phyloP scores from a whole-genome alignment of 139 green algal genomes.

The Eudorina sp. region DNA sequence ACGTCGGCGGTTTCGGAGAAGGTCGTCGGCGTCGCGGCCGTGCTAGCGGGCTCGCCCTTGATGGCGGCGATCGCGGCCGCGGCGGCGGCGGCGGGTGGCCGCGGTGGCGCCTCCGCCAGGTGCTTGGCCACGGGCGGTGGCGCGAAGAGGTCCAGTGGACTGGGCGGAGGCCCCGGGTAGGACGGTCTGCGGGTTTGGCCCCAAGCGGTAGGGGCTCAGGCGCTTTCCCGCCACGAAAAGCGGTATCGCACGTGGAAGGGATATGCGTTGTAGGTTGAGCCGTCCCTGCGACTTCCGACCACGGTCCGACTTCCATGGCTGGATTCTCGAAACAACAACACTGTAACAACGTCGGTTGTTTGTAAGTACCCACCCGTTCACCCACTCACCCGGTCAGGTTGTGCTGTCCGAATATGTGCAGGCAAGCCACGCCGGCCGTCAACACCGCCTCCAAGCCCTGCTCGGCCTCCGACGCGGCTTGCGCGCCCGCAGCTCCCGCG shows the following conservation, averaged over 20 bases:
- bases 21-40: background rate
- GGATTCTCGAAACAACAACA: too few relatives aligned
- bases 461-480: background rate
- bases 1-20: background rate
- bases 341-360: too few relatives aligned
- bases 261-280: too few relatives aligned
- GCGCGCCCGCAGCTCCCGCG: background rate
- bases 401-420: conserved; percentile 76
- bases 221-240: too few relatives aligned
- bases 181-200: background rate
- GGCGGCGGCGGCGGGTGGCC: background rate
- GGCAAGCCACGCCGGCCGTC: conserved; percentile 53
- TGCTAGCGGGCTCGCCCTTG: background rate
- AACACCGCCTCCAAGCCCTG: conserved; percentile 33
- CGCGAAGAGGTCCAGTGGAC: conserved; percentile 18
- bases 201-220: too few relatives aligned
- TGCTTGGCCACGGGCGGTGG: background rate
- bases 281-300: too few relatives aligned
- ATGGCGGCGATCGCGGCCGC: background rate
- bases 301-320: too few relatives aligned
- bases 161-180: background rate
- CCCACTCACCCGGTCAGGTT: conserved; percentile 79
- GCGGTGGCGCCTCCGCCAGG: background rate
- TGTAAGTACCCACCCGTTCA: background rate
- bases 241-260: too few relatives aligned